Evolutionary conservation across 768 basidiomycete species (phyloP).

Genomic region (Tephrocybe rancida): DNA sequence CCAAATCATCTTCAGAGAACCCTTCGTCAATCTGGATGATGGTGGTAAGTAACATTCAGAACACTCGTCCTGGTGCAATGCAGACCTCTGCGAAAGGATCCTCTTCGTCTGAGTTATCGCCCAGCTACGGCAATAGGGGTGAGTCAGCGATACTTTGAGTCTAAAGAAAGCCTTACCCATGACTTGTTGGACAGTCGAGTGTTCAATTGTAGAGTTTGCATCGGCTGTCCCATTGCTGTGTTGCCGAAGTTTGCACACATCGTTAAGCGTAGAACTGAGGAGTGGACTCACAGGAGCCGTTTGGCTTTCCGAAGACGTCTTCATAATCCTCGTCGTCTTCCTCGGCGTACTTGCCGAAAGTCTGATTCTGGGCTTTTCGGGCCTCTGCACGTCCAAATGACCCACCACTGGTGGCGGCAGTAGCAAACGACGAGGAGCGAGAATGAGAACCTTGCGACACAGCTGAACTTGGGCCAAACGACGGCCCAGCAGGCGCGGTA

Average conservation of each 20-base stretch:
- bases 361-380: slow-evolving; percentile 50
- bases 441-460: slow-evolving; percentile 41
- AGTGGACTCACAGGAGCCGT: slow-evolving; percentile 58
- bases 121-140: slow-evolving; percentile 43
- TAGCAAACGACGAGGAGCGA: slow-evolving; percentile 60
- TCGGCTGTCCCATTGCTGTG: slow-evolving; percentile 56
- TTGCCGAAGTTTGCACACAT: slow-evolving; percentile 7
- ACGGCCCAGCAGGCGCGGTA: slow-evolving; percentile 25
- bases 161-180: slow-evolving; percentile 56
- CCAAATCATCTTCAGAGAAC: slow-evolving; percentile 89
- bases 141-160: not conserved
- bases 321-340: slow-evolving; percentile 92
- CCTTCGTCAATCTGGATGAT: slow-evolving; percentile 81
- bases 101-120: slow-evolving; percentile 85
- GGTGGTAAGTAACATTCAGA: slow-evolving; percentile 4
- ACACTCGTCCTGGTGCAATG: not conserved
- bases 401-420: slow-evolving; percentile 42
- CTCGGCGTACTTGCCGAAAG: slow-evolving; percentile 85
- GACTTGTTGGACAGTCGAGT: slow-evolving; percentile 88
- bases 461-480: slow-evolving; percentile 30
- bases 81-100: slow-evolving; percentile 94
- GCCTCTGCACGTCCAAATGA: slow-evolving; percentile 75
- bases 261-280: not conserved
- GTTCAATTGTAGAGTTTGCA: slow-evolving; percentile 81
- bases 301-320: slow-evolving; percentile 87